These are phyloP conservation scores for Colletotrichum caudatum DNA, from an alignment of 2,329 filamentous ascomycete genomes.

Conservation along the genomic window DNA sequence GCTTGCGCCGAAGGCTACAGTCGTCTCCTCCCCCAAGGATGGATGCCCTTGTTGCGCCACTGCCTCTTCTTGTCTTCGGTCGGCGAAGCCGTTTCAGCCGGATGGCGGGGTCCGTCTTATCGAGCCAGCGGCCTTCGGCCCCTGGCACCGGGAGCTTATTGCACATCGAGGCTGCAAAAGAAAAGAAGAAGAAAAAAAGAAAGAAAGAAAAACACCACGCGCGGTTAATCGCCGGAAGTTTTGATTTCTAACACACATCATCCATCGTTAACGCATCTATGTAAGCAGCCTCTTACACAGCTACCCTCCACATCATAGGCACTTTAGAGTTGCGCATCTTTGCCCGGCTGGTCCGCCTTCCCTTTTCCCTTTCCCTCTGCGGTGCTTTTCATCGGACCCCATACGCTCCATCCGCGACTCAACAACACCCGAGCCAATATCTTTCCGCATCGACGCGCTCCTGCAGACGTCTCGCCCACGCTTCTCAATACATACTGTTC, in stretches of 20 bases:
- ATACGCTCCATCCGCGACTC: background rate
- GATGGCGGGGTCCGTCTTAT: conserved; percentile 27
- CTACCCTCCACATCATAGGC: conserved; percentile 5
- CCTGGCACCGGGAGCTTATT: conserved; percentile 16
- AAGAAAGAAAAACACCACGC: no score
- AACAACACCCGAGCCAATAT: background rate
- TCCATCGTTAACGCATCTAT: conserved; percentile 13
- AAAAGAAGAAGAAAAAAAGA: no score
- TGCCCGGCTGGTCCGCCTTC: background rate
- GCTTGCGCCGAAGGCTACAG: background rate
- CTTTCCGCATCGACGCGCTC: background rate
- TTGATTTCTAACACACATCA: background rate
- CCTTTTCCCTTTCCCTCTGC: background rate
- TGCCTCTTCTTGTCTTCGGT: conserved; percentile 22
- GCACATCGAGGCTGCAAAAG: conserved; percentile 14
- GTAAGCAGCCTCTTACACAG: background rate
- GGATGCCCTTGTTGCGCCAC: conserved; percentile 4
- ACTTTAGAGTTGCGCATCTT: background rate
- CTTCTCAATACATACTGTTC: background rate
- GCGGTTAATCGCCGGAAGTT: conserved; percentile 20
- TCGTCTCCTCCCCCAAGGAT: background rate
- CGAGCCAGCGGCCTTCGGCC: conserved; percentile 40
- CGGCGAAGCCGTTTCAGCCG: conserved; percentile 36
- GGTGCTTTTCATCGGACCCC: background rate
- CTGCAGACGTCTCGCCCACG: background rate